phyloP scores from a whole-genome alignment of 1,284 basidiomycete genomes.

The Cystobasidium sp. region DNA sequence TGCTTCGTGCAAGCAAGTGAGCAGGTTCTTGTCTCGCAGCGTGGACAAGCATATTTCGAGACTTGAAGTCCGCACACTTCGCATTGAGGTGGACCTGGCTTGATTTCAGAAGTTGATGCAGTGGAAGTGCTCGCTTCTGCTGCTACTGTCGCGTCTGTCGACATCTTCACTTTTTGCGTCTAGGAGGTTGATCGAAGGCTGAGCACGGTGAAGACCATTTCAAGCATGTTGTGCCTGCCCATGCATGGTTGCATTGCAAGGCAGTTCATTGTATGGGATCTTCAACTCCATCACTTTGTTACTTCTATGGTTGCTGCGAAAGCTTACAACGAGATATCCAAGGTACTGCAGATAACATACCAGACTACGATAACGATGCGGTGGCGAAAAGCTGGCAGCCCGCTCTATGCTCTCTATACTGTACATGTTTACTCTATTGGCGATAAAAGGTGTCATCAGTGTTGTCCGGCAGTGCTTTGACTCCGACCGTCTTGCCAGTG shows the following conservation, averaged over 20 bases:
- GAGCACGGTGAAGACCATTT: not conserved
- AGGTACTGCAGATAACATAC: too few relatives aligned
- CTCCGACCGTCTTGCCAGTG: not conserved
- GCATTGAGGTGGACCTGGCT: slow-evolving; percentile 1
- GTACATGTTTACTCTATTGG: not conserved
- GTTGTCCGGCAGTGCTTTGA: slow-evolving; percentile 4
- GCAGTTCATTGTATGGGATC: too few relatives aligned
- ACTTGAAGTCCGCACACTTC: slow-evolving; percentile 5
- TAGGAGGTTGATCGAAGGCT: slow-evolving; percentile 1
- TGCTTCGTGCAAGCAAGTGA: slow-evolving; percentile 32
- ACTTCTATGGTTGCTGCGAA: too few relatives aligned
- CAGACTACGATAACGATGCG: too few relatives aligned
- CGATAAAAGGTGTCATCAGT: not conserved
- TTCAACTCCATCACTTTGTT: too few relatives aligned
- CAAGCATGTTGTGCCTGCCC: too few relatives aligned
- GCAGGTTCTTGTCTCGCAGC: slow-evolving; percentile 25
- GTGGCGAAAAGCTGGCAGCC: too few relatives aligned
- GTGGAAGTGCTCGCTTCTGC: not conserved
- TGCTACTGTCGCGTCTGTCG: not conserved
- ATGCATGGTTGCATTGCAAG: too few relatives aligned
- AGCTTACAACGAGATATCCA: too few relatives aligned
- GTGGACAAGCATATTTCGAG: slow-evolving; percentile 38
- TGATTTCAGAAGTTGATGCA: not conserved
- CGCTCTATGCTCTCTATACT: too few relatives aligned
- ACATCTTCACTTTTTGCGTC: not conserved